Base-by-base conservation (phyloP, 768 basidiomycete genomes). In the Neoboletus brunneissimus region DNA sequence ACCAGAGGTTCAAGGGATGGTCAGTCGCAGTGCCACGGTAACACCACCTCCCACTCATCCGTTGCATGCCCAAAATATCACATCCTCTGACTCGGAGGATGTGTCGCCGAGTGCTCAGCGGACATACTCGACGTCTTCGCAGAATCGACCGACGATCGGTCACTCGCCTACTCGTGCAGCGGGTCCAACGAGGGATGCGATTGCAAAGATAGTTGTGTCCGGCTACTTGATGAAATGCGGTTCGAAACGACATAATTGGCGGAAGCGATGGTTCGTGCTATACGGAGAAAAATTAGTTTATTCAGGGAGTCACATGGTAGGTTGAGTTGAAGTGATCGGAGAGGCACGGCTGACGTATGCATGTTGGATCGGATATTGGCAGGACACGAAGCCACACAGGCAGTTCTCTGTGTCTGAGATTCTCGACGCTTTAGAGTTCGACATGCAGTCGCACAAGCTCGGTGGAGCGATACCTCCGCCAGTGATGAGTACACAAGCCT, bases 151-250 rank as follows among this genome's bases (percentile, higher is more conserved):
- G 34, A 66, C 65, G 44, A 64, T 76, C 49, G 60, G 76, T 48
- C 57, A 76, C 0, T 81, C 85, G 18, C 80, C 84, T 12, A 71
- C 76, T 22, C 79, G 75, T 54, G 55, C 69, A n/a, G 46, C 66
- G 8, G 69, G 71, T 7, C 42, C 61, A 9, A 34, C 70, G 48
- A 79, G 79, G 40, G 90, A 91, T 61, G 80, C 81, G 20, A 76
- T 83, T n/a, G 15, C 58, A 10, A 95, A 94, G 75, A 77, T 86
- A 38, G 87, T 99, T 38, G 69, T 96, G 5, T 85, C 86, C 20
- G 94, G 94, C 2, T 99, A 98, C 72, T 77, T 99, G 58, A 94
- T 95, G 90, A 98, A 98, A 68, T 94, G 93, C 71, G 94, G 93
- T 27, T 87, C 88, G 43, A 93, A 95, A 63, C 83, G 96, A 67